Evolutionary conservation across 2,329 filamentous ascomycete species (phyloP).

Genomic region (Tolypocladium ophioglossoides): DNA sequence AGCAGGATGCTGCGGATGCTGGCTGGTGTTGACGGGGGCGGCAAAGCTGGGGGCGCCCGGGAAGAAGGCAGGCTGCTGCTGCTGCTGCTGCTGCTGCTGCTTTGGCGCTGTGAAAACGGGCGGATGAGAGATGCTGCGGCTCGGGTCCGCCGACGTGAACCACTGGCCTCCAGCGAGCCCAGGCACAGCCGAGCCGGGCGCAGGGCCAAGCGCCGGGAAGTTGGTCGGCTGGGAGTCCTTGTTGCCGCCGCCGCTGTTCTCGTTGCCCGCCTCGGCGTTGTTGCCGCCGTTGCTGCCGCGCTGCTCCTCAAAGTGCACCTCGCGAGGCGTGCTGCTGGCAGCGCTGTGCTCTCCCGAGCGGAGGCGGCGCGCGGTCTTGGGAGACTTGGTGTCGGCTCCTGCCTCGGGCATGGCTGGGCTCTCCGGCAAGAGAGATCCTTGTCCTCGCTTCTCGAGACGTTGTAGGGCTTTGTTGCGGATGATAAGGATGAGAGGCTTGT

Average conservation of each 20-base stretch:
- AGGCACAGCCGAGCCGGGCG: conserved; percentile 8
- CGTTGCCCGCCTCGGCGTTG: conserved; percentile 6
- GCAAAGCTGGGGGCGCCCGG: background rate
- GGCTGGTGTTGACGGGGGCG: background rate
- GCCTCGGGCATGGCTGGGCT: conserved; percentile 16
- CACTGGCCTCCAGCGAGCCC: conserved; percentile 14
- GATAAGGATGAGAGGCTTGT: background rate
- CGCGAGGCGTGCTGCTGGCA: conserved; percentile 11
- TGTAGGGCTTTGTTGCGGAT: background rate
- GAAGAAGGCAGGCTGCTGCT: conserved; percentile 6
- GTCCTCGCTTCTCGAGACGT: no score
- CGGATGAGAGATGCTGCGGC: conserved; percentile 12
- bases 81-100: conserved; percentile 1
- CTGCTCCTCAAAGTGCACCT: conserved; percentile 18
- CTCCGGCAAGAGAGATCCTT: background rate
- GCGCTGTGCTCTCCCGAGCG: conserved; percentile 13
- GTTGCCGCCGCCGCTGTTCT: background rate
- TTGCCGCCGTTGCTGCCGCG: conserved; percentile 3
- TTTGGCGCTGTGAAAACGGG: background rate
- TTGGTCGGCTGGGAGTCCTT: conserved; percentile 10
- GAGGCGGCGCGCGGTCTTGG: conserved; percentile 16
- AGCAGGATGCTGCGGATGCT: background rate
- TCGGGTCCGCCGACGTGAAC: conserved; percentile 23
- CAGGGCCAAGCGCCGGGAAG: conserved; percentile 18
- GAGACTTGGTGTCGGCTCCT: conserved; percentile 14